phyloP scores from a whole-genome alignment of 768 basidiomycete genomes.

The Amanita exitialis region DNA sequence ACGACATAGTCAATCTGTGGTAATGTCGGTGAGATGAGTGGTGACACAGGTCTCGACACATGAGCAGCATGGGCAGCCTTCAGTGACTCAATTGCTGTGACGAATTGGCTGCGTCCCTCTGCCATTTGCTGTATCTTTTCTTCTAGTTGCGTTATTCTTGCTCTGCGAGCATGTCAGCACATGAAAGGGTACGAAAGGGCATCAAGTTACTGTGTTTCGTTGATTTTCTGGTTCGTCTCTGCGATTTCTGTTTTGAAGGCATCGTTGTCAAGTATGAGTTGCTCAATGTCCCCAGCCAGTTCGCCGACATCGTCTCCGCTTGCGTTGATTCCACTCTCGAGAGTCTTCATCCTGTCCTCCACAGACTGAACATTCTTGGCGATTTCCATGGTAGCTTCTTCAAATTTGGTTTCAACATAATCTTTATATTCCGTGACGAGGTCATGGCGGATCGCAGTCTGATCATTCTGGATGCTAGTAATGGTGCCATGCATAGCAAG shows the following conservation, averaged over 20 bases:
- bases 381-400: slow-evolving; percentile 8
- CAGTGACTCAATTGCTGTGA: slow-evolving; percentile 15
- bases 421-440: slow-evolving; percentile 13
- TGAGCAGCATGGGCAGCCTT: slow-evolving; percentile 15
- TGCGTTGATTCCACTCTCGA: slow-evolving; percentile 11
- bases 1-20: slow-evolving; percentile 16
- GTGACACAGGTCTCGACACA: slow-evolving; percentile 11
- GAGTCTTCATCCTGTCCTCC: slow-evolving; percentile 5
- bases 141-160: slow-evolving; percentile 3
- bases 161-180: background rate
- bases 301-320: slow-evolving; percentile 13
- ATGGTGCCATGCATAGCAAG: slow-evolving; percentile 4
- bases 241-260: background rate
- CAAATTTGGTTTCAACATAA: slow-evolving; percentile 12
- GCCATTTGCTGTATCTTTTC: slow-evolving; percentile 11
- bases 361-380: background rate
- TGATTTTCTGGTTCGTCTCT: background rate
- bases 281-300: slow-evolving; percentile 12
- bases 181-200: background rate
- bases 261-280: slow-evolving; percentile 3
- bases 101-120: slow-evolving; percentile 10
- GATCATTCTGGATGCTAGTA: slow-evolving; percentile 14
- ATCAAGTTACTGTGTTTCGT: background rate
- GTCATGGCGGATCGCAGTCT: slow-evolving; percentile 12
- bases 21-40: slow-evolving; percentile 9